These are phyloP conservation scores for Cyphellophora attinorum DNA, from an alignment of 2,329 filamentous ascomycete genomes.

Conservation along the genomic window DNA sequence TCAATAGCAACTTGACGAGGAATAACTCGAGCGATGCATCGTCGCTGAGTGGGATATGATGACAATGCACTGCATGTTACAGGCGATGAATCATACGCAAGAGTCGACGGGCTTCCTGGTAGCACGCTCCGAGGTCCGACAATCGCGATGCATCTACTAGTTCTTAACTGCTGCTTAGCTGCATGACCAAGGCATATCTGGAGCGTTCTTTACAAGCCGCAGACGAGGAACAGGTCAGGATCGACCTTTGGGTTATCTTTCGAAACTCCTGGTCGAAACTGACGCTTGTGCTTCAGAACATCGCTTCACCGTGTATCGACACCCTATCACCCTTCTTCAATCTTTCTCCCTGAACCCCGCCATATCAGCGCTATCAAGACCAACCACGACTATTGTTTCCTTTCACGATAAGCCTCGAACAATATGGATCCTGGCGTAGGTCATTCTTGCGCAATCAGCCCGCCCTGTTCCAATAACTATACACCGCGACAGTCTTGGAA, in stretches of 20 bases:
- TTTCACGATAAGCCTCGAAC: not conserved
- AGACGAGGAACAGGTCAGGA: not conserved
- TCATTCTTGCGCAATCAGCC: not conserved
- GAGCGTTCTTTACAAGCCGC: no score
- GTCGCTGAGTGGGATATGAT: no score
- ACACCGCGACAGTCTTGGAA: not conserved
- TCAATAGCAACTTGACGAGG: no score
- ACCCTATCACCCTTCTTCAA: not conserved
- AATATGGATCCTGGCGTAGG: not conserved
- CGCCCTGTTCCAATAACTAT: not conserved
- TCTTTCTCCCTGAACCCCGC: not conserved
- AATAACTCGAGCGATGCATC: no score
- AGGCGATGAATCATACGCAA: no score
- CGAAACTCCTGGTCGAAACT: not conserved
- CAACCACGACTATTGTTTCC: not conserved
- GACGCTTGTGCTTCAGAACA: not conserved
- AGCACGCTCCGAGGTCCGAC: no score
- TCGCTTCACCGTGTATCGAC: not conserved
- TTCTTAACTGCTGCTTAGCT: constrained; percentile 1
- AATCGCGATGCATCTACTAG: no score
- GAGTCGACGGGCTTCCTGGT: no score
- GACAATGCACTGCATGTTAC: no score
- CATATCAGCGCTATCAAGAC: no score
- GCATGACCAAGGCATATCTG: not conserved
- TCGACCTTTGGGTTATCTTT: not conserved